Base-by-base conservation (phyloP, 306 rosid species). In the Clitoria ternatea region DNA sequence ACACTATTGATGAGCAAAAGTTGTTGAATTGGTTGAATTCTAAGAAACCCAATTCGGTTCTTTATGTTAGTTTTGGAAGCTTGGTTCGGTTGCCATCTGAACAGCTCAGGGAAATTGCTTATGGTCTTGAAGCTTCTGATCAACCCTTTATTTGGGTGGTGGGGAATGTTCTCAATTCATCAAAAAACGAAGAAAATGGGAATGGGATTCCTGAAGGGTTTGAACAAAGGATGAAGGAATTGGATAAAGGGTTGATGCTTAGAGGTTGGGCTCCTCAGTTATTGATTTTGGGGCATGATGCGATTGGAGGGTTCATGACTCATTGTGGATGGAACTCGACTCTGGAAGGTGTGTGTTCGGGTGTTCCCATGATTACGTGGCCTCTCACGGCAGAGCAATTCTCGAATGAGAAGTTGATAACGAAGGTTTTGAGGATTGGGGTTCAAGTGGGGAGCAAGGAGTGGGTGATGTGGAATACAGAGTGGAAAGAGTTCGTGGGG, bases 321-420 rank as follows among this genome's bases (percentile, higher is more conserved):
- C 95, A 90, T 18, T 88, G 92, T 20, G 95, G 97, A 2, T 90
- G 97, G 95, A 90, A 90, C 32, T 90, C 97, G 2, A 81, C 85
- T 4, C 3, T 88, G 72, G 97, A 91, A 72, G 81, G 88, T 1
- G 53, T 86, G 27, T 64, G 78, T 1, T 67, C 79, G 2, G 90
- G 90, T 0, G 84, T 84, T 40, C 86, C 92, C 1, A 83, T 88
- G 95, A 70, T 77, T 4, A 84, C 92, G 1, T 90, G 95, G 95
- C 97, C 97, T 2, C 49, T 90, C 3, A 55, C 84, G 1, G 95
- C 95, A 0, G 97, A 90, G 77, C 92, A 90, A 20, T 90, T 88
- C 45, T 73, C 45, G 59, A 88, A 88, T 5, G 97, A 90, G 87
- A 90, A 86, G 77, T 22, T 90, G 82, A 9, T 90, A 4, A 84